These are phyloP conservation scores for Basidioascus undulatus DNA, from an alignment of 768 basidiomycete species.

Conservation along the genomic window DNA sequence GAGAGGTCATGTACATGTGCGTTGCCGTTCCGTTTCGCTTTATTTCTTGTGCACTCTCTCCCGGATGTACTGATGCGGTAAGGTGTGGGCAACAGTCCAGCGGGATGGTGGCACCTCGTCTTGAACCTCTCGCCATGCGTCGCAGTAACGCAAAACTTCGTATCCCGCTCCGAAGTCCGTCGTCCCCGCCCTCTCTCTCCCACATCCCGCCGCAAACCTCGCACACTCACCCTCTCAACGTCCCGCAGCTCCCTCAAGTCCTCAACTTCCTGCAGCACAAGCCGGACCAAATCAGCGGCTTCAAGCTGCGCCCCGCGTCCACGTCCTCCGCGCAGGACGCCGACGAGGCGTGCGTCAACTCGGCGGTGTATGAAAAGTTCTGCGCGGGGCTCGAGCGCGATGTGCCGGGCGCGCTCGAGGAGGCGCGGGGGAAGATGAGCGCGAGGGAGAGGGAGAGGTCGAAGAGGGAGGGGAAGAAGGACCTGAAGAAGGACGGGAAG, in stretches of 20 bases:
- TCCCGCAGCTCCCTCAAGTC: conserved; percentile 9
- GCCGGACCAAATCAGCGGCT: conserved; percentile 14
- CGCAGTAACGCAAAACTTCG: conserved; percentile 17
- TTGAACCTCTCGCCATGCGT: conserved; percentile 13
- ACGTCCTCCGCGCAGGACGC: background rate
- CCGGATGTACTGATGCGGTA: background rate
- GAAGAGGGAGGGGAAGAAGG: background rate
- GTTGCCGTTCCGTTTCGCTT: background rate
- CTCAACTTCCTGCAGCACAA: conserved; percentile 12
- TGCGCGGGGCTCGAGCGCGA: conserved; percentile 1
- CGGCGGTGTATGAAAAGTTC: conserved; percentile 8
- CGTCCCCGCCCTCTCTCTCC: background rate
- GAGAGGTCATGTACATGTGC: conserved; percentile 14
- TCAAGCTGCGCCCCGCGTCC: conserved; percentile 5
- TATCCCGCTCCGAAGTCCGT: conserved; percentile 8
- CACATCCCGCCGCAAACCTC: background rate
- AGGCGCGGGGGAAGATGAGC: background rate
- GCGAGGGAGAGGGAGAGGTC: background rate
- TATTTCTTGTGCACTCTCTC: background rate
- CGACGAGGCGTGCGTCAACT: background rate
- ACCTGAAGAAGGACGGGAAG: background rate
- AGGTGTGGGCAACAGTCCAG: conserved; percentile 10
- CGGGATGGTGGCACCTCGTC: conserved; percentile 17
- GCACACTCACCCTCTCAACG: too few relatives aligned
- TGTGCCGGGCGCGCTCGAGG: background rate